A percentile compares a stretch with the other conserved stretches of the same genome.
phyloP scores from a whole-genome alignment of 306 rosid genomes.

The Rosa multiflora region DNA sequence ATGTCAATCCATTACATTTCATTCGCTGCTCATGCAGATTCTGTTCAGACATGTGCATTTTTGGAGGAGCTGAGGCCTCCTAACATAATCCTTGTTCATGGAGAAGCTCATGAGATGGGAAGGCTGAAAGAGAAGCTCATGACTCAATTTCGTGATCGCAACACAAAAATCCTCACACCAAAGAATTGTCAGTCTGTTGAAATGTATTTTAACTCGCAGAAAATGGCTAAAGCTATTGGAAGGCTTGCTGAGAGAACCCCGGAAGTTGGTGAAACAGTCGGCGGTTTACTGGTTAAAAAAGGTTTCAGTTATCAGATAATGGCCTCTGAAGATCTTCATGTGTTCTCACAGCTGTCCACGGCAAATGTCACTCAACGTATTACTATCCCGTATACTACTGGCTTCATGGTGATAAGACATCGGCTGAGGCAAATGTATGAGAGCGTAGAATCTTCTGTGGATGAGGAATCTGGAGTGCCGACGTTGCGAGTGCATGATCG shows the following conservation, averaged over 20 bases:
- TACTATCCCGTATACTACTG: constrained; percentile 74
- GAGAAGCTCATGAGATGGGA: constrained; percentile 96
- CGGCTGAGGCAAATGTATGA: constrained; percentile 76
- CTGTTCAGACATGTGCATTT: constrained; percentile 90
- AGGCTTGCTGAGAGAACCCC: constrained; percentile 81
- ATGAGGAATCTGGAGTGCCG: constrained; percentile 79
- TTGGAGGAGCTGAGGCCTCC: constrained; percentile 92
- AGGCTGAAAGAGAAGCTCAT: constrained; percentile 91
- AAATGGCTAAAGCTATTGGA: constrained; percentile 91
- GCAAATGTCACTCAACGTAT: constrained; percentile 77
- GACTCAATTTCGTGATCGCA: constrained; percentile 76
- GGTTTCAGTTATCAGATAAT: constrained; percentile 93
- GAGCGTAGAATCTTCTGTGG: constrained; percentile 69
- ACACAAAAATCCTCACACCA: constrained; percentile 81
- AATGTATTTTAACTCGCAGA: constrained; percentile 90
- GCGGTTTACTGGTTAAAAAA: constrained; percentile 84
- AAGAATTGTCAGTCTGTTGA: constrained; percentile 92
- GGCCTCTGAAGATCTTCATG: constrained; percentile 92
- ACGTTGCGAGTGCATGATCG: constrained; percentile 70
- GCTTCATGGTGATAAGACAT: constrained; percentile 60
- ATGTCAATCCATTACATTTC: constrained; percentile 96
- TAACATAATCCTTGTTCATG: constrained; percentile 92
- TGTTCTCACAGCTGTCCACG: constrained; percentile 85
- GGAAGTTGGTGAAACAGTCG: constrained; percentile 60
- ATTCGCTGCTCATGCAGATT: constrained; percentile 96